Evolutionary conservation across 495 filamentous ascomycete species (phyloP), one percentile per base, ranked within the genome.

Genomic region (Podospora appendiculata): DNA sequence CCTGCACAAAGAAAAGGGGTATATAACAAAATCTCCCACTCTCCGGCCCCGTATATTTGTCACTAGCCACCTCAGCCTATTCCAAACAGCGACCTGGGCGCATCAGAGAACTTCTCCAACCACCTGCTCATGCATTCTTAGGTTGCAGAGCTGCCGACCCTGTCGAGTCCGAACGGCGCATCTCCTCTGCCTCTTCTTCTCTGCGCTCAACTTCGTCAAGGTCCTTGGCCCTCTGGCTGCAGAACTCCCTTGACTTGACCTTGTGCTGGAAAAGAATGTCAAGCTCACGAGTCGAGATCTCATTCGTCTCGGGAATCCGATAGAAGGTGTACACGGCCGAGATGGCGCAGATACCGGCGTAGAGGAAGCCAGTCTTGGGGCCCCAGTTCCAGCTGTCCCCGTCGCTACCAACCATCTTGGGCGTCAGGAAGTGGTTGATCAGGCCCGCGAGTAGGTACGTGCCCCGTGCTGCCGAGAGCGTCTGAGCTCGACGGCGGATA

Each of bases 221-320:
- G 11, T 45, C 44, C 11, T 45, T 32, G n/a, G 56, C 58, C 43
- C 44, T 50, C 13, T 48, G 2, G 32, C 9, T 39, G 53, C 45
- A 60, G 57, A 81, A 81, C 53, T 79, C 67, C 50, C 73, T 66
- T 7, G 76, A 73, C 1, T 60, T 58, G 4, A 79, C 66, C 16
- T 65, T 68, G 42, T 72, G 69, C 51, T 76, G 70, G 62, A 83
- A 84, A 52, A 83, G 63, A 32, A 82, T 70, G 58, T 83, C 79
- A n/a, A 83, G 64, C 60, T 78, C 78, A 6, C 70, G 73, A 55
- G 70, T 79, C 12, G 77, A 80, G 11, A 75, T 69, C 50, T 68
- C 65, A 45, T 69, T 67, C 54, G 76, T 75, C 62, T 66, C 56
- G 53, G 70, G 71, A n/a, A 75, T 45, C 34, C 70, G 62, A 40